Percentiles rank a stretch among this genome's conserved stretches.
phyloP scores from a whole-genome alignment of 371 early-diverging fungal species.

The Globomyces sp. region DNA sequence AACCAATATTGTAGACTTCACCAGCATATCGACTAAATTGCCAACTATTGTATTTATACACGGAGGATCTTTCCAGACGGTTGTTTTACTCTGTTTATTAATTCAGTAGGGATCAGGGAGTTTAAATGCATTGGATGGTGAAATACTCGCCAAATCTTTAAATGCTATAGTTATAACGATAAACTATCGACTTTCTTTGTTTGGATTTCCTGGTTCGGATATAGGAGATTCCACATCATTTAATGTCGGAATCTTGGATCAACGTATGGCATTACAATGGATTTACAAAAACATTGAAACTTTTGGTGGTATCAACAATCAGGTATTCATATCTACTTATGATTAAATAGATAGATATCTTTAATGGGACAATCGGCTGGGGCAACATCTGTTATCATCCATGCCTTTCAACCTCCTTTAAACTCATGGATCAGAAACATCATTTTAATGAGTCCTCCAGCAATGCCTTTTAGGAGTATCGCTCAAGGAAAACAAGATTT shows the following conservation, averaged over 20 bases:
- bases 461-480: constrained; percentile 3
- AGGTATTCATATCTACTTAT: too few species aligned
- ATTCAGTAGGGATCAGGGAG: constrained; percentile 18
- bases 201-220: constrained; percentile 44
- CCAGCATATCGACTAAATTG: not conserved
- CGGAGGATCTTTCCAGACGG: constrained; percentile 29
- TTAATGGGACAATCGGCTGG: constrained; percentile 55
- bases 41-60: constrained; percentile 16
- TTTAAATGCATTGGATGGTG: constrained; percentile 17
- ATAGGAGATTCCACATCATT: constrained; percentile 24
- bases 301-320: constrained; percentile 46
- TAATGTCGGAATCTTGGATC: constrained; percentile 32
- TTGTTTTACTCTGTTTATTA: too few species aligned
- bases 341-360: constrained; percentile 31
- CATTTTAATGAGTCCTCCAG: constrained; percentile 30
- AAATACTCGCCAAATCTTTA: constrained; percentile 23
- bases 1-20: too few species aligned
- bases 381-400: constrained; percentile 37
- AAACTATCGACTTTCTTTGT: constrained; percentile 51
- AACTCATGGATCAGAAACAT: not conserved
- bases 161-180: constrained; percentile 35
- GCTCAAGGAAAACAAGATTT: not conserved
- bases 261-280: constrained; percentile 50
- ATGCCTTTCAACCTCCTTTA: constrained; percentile 13
- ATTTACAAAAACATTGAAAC: constrained; percentile 42